Conservation (phyloP, 1,284 basidiomycete species). For the Cryptococcus sp. region DNA sequence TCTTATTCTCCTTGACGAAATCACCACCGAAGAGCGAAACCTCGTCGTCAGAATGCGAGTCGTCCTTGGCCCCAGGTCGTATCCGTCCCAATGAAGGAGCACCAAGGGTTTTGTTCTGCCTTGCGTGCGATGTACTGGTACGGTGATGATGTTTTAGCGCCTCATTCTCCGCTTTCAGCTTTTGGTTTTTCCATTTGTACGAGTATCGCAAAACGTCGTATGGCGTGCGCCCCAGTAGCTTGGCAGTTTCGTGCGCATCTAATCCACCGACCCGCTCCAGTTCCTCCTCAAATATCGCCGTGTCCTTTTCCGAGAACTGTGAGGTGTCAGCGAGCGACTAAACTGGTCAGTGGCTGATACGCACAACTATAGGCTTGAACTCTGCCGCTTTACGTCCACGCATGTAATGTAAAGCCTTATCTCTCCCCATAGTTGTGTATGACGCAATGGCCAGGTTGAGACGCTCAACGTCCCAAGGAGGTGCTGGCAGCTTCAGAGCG, state of each 20-base stretch:
- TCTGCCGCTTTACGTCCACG: slow-evolving; percentile 28
- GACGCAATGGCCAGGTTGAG: slow-evolving; percentile 34
- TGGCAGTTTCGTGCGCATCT: slow-evolving; percentile 45
- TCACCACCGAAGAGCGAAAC: slow-evolving; percentile 37
- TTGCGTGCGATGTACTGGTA: slow-evolving; percentile 38
- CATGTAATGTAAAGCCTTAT: slow-evolving; percentile 35
- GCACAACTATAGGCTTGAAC: slow-evolving; percentile 39
- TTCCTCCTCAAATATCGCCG: slow-evolving; percentile 39
- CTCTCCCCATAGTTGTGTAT: slow-evolving; percentile 33
- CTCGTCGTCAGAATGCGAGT: slow-evolving; percentile 58
- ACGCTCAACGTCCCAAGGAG: slow-evolving; percentile 39
- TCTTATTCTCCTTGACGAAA: slow-evolving; percentile 22
- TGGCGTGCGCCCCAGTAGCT: slow-evolving; percentile 38
- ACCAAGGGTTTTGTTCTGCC: slow-evolving; percentile 47
- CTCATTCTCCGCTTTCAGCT: slow-evolving; percentile 49
- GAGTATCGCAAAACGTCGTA: slow-evolving; percentile 50
- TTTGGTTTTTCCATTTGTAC: slow-evolving; percentile 52
- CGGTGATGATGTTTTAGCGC: slow-evolving; percentile 45
- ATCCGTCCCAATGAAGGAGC: slow-evolving; percentile 45
- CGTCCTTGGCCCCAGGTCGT: slow-evolving; percentile 44
- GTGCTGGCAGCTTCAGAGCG: slow-evolving; percentile 35
- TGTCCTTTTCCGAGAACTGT: slow-evolving; percentile 39
- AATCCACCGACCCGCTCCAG: slow-evolving; percentile 49
- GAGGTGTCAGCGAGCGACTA: neutral
- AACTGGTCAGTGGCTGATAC: slow-evolving; percentile 2